Percentiles rank a stretch among this genome's conserved stretches.
Conservation (phyloP, 225 moss, liverwort and hornwort genomes). For the Pleurozium schreberi region DNA sequence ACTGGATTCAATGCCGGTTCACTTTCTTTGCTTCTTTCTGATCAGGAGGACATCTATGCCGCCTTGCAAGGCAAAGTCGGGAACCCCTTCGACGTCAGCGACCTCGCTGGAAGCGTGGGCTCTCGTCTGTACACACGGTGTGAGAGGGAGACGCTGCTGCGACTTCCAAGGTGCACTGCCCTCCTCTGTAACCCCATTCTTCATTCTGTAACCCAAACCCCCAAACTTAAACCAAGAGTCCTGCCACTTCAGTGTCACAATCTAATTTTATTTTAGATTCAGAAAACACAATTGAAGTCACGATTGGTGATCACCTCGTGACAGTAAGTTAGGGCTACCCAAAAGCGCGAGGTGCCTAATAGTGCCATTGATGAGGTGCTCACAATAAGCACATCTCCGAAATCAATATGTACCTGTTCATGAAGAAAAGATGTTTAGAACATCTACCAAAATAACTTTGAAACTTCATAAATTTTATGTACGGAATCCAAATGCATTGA, state of each 20-base stretch:
- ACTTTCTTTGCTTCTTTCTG: neutral
- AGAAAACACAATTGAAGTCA: neutral
- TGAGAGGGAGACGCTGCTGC: slow-evolving; percentile 56
- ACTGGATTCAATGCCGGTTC: neutral
- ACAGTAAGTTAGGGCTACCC: neutral
- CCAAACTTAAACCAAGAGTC: neutral
- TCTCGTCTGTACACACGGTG: slow-evolving; percentile 52
- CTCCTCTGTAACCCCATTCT: neutral
- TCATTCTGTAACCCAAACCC: neutral
- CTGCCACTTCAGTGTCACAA: neutral
- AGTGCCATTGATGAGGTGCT: neutral
- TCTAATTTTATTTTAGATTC: neutral
- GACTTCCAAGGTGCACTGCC: slow-evolving; percentile 46
- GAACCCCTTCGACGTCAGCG: neutral
- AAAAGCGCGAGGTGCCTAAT: neutral
- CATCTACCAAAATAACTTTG: neutral
- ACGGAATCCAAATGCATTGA: neutral
- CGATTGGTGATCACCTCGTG: neutral
- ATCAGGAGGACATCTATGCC: slow-evolving; percentile 64
- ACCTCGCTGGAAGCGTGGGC: slow-evolving; percentile 24
- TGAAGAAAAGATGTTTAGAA: neutral
- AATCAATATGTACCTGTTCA: neutral
- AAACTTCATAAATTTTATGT: neutral
- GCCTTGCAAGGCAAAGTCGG: slow-evolving; percentile 41
- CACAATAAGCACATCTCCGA: neutral